Evolutionary conservation across 345 rosid genomes (phyloP), one percentile per base, ranked within the genome.

Genomic region (Acer saccharum): DNA sequence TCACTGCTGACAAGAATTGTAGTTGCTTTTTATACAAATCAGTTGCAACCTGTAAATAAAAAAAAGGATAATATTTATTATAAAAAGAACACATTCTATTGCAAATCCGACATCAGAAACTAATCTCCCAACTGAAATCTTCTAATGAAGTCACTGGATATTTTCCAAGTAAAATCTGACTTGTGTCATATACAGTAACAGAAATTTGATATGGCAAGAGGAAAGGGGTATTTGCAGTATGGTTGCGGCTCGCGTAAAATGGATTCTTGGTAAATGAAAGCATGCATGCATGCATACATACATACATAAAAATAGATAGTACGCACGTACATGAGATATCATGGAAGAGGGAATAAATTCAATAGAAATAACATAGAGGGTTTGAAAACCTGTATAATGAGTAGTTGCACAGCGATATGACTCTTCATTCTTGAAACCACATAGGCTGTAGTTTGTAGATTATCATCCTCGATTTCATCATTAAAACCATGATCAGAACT

Each of bases 351-450:
- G n/a, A n/a, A n/a, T n/a, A 10, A 10, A 46, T 46, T 10, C 10
- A 46, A 44, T 46, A 10, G 50, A 46, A 43, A 9, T 43, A 17
- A 76, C 68, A 32, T 46, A 29, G 23, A 64, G 71, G 67, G 67
- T 54, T 55, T 50, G 61, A 80, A 76, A 48, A 95, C 99, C 96
- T 91, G 96, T 52, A 88, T 64, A 71, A 90, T 84, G 48, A 88
- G 93, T 70, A 95, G 90, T 84, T 93, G 99, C 70, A 89, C 81
- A 1, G 93, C 78, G 48, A 93, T 89, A 80, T 93, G 95, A 87
- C 91, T 86, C 88, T 92, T 95, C 85, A 88, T 87, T 82, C 96
- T 90, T 48, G 97, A 91, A 74, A 89, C 84, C 83, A 95, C 92
- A 79, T 90, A 89, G 25, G 95, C 88, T 80, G 88, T 87, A 58